Percentiles rank a stretch among this genome's conserved stretches.
These are phyloP conservation scores for Adenanthera pavonina DNA, from an alignment of 306 rosid species.

Conservation along the genomic window DNA sequence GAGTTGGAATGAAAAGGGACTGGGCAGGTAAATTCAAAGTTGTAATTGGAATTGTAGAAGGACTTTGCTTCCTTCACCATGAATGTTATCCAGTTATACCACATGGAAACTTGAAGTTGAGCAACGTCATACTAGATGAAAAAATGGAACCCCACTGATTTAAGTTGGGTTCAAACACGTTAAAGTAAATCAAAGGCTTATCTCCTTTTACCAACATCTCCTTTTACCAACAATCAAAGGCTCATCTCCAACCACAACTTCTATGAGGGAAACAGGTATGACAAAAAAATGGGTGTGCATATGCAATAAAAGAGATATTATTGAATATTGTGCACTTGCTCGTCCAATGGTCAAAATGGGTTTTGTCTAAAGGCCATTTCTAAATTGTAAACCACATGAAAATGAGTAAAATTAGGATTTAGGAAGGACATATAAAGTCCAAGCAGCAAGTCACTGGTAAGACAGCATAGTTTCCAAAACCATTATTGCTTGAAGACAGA, in stretches of 20 bases:
- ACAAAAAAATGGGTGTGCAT: not conserved
- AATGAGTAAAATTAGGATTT: conserved; percentile 1
- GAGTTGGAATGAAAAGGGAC: conserved; percentile 66
- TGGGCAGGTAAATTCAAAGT: conserved; percentile 71
- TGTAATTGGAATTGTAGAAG: conserved; percentile 57
- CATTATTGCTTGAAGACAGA: conserved; percentile 1
- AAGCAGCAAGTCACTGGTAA: conserved; percentile 3
- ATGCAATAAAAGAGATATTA: conserved; percentile 7
- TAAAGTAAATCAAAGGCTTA: conserved; percentile 54
- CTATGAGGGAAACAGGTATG: conserved; percentile 68
- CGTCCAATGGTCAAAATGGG: conserved; percentile 19
- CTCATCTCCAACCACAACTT: conserved; percentile 35
- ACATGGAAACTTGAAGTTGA: conserved; percentile 80
- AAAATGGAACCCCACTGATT: conserved; percentile 80
- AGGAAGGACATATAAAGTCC: conserved; percentile 3
- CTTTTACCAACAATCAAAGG: too few species aligned
- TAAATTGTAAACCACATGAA: conserved; percentile 7
- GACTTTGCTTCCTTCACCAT: conserved; percentile 85
- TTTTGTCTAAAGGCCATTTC: conserved; percentile 21
- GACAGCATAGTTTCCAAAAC: not conserved
- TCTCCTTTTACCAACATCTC: too few species aligned
- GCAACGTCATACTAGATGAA: conserved; percentile 76
- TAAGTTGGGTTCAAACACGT: conserved; percentile 75
- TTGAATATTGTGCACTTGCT: not conserved
- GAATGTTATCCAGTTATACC: conserved; percentile 70